These are phyloP conservation scores for Bromus sterilis DNA, from an alignment of 176 grass and related monocot species.

Conservation along the genomic window DNA sequence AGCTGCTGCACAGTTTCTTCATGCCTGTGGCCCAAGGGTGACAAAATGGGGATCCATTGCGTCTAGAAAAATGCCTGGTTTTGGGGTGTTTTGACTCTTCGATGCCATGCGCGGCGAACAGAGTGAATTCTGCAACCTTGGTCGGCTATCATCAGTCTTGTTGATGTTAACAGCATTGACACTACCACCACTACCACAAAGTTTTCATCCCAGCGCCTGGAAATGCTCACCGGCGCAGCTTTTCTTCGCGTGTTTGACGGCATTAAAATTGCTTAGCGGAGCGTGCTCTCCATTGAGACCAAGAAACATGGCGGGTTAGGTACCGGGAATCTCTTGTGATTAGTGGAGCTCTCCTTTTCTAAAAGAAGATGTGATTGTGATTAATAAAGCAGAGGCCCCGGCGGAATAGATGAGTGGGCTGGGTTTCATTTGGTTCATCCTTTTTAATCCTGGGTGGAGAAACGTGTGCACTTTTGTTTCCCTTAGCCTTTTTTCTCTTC, in stretches of 20 bases:
- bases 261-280: conserved; percentile 1
- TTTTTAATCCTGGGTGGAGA: conserved; percentile 21
- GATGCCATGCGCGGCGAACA: not conserved
- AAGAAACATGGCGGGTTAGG: conserved; percentile 36
- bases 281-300: not conserved
- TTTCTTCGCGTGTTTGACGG: conserved; percentile 15
- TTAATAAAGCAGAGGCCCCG: conserved; percentile 26
- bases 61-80: conserved; percentile 22
- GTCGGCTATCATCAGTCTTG: conserved; percentile 3
- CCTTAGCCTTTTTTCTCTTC: conserved; percentile 38
- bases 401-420: conserved; percentile 2
- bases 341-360: conserved; percentile 36
- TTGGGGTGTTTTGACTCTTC: not conserved
- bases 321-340: conserved; percentile 33
- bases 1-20: not conserved
- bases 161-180: conserved; percentile 4
- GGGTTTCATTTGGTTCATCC: conserved; percentile 17
- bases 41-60: not conserved
- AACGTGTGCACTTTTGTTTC: not conserved
- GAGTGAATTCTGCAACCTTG: conserved; percentile 3
- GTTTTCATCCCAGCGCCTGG: not conserved
- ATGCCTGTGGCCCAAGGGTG: not conserved
- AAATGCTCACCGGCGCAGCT: not conserved
- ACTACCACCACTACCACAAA: not conserved
- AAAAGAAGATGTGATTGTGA: conserved; percentile 39